Evolutionary conservation across 768 basidiomycete genomes (phyloP).

Genomic region (Mycena vulgaris): DNA sequence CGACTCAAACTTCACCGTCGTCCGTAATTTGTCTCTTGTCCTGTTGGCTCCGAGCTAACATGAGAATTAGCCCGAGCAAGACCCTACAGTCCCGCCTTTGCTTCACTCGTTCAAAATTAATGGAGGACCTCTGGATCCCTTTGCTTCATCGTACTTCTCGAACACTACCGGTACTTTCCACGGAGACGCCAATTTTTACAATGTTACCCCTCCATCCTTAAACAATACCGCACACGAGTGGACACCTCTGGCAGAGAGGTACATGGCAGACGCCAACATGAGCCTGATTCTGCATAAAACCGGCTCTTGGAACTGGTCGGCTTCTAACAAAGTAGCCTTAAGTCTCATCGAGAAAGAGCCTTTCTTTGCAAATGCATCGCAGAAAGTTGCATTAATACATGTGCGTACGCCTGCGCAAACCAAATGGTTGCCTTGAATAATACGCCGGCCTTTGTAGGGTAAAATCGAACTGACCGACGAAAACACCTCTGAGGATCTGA

Average conservation of each 20-base stretch:
- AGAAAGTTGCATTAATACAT: conserved; percentile 73
- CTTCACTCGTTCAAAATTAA: conserved; percentile 64
- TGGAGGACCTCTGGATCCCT: conserved; percentile 61
- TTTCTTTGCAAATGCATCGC: conserved; percentile 54
- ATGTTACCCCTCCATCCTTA: conserved; percentile 69
- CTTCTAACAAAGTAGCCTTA: conserved; percentile 72
- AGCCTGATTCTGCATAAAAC: conserved; percentile 64
- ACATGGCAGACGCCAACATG: conserved; percentile 65
- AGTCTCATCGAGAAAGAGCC: conserved; percentile 76
- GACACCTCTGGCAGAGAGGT: conserved; percentile 64
- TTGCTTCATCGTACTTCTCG: conserved; percentile 71
- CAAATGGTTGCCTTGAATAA: conserved; percentile 12
- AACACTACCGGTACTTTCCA: conserved; percentile 88
- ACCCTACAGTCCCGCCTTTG: conserved; percentile 60
- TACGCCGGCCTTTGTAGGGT: conserved; percentile 61
- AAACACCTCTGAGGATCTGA: conserved; percentile 68
- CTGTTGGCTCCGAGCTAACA: not conserved
- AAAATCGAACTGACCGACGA: conserved; percentile 77
- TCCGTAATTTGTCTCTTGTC: conserved; percentile 49
- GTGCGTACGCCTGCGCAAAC: conserved; percentile 58
- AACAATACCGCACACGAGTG: conserved; percentile 61
- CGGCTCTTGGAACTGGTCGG: conserved; percentile 82
- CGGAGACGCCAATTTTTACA: conserved; percentile 72
- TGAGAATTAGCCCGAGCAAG: conserved; percentile 61
- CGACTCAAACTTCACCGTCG: conserved; percentile 75